Conservation (phyloP, 2,329 filamentous ascomycete genomes). For the Fusarium sp. region DNA sequence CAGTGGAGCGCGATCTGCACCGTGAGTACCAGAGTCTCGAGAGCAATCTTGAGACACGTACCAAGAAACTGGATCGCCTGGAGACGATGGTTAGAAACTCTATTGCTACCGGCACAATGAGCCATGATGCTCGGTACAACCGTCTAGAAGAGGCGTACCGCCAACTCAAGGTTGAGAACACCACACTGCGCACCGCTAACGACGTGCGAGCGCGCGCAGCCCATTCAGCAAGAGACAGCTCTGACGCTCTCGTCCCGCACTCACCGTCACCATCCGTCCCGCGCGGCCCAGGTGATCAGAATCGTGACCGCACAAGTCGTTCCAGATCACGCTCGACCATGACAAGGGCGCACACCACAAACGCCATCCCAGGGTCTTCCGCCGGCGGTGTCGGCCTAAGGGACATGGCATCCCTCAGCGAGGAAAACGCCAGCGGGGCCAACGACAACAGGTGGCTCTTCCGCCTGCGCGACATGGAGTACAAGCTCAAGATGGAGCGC, state of each 20-base stretch:
- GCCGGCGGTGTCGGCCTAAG: slow-evolving; percentile 45
- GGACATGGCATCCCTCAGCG: slow-evolving; percentile 49
- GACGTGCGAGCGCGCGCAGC: slow-evolving; percentile 68
- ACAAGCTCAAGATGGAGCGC: slow-evolving; percentile 88
- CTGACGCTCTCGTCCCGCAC: slow-evolving; percentile 54
- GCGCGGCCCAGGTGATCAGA: slow-evolving; percentile 64
- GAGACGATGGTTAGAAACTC: slow-evolving; percentile 82
- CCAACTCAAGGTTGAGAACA: slow-evolving; percentile 73
- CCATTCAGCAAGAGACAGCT: slow-evolving; percentile 57
- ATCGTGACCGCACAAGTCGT: slow-evolving; percentile 57
- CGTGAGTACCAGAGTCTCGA: slow-evolving; percentile 92
- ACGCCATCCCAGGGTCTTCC: slow-evolving; percentile 47
- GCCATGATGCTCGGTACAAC: slow-evolving; percentile 61
- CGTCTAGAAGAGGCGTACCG: slow-evolving; percentile 73
- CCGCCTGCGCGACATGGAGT: slow-evolving; percentile 87
- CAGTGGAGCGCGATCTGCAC: slow-evolving; percentile 89
- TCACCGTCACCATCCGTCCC: slow-evolving; percentile 69
- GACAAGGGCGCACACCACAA: slow-evolving; percentile 51
- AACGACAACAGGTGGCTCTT: slow-evolving; percentile 86
- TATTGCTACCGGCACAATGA: slow-evolving; percentile 64
- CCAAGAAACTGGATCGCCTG: slow-evolving; percentile 88
- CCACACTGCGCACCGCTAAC: slow-evolving; percentile 75
- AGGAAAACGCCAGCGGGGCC: slow-evolving; percentile 38
- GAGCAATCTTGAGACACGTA: slow-evolving; percentile 80
- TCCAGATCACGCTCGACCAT: slow-evolving; percentile 52